phyloP scores from a whole-genome alignment of 192 early-diverging fungal genomes.

The Lunasporangiospora selenospora region DNA sequence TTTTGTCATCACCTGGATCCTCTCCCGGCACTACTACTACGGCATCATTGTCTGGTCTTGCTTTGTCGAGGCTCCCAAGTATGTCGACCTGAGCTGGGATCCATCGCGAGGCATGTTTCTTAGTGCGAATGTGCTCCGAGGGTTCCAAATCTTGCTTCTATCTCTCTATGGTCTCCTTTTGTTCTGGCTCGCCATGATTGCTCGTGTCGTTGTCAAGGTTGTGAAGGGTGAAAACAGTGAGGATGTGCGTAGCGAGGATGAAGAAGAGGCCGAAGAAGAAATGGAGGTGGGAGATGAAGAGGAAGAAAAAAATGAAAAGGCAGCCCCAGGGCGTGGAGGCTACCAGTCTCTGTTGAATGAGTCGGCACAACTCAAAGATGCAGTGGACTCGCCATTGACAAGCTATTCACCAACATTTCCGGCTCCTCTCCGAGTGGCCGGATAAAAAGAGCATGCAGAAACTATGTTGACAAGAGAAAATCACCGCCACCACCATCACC shows the following conservation, averaged over 20 bases:
- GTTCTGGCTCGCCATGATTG: slow-evolving; percentile 74
- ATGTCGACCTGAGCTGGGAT: slow-evolving; percentile 58
- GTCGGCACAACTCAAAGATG: no score
- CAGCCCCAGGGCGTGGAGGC: no score
- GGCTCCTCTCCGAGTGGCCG: no score
- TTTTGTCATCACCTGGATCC: slow-evolving; percentile 77
- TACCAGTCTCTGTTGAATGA: no score
- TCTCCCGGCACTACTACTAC: slow-evolving; percentile 77
- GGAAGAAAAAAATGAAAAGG: background rate
- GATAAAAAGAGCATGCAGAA: no score
- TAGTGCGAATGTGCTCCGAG: slow-evolving; percentile 46
- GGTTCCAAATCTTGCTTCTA: slow-evolving; percentile 59
- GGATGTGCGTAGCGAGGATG: slow-evolving; percentile 79
- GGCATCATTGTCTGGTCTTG: slow-evolving; percentile 65
- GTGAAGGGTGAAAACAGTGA: slow-evolving; percentile 58
- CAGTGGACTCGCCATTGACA: no score
- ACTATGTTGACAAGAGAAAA: no score
- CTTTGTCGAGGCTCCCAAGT: slow-evolving; percentile 56
- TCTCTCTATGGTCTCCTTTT: slow-evolving; percentile 62
- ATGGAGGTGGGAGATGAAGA: background rate
- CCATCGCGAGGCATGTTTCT: slow-evolving; percentile 55
- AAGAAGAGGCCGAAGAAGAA: slow-evolving; percentile 48
- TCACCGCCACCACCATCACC: no score
- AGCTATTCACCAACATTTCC: no score
- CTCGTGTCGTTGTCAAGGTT: slow-evolving; percentile 66